Evolutionary conservation across 208 protist genomes (phyloP).

Genomic region (Crithidia sp.): DNA sequence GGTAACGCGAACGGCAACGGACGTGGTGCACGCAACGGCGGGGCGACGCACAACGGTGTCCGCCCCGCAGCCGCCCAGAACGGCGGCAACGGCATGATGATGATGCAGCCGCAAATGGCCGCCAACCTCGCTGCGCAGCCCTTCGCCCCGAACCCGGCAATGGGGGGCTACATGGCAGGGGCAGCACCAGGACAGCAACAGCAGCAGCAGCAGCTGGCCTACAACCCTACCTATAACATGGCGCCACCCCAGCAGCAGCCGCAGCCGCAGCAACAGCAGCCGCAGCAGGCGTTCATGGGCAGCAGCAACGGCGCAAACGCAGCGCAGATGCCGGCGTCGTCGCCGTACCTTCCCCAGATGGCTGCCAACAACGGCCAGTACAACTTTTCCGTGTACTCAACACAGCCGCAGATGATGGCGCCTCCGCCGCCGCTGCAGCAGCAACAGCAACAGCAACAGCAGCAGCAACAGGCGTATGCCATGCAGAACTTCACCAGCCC

Average conservation of each 20-base stretch:
- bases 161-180: slow-evolving; percentile 25
- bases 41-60: neutral
- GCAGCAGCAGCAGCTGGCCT: slow-evolving; percentile 14
- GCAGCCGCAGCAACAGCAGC: slow-evolving; percentile 6
- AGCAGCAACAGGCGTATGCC: slow-evolving; percentile 2
- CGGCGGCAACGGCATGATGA: slow-evolving; percentile 16
- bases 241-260: slow-evolving; percentile 12
- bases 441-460: slow-evolving; percentile 15
- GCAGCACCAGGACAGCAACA: neutral
- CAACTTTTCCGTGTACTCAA: slow-evolving; percentile 25
- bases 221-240: slow-evolving; percentile 11
- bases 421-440: slow-evolving; percentile 17
- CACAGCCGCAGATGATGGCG: slow-evolving; percentile 23
- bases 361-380: slow-evolving; percentile 3
- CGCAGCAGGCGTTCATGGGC: slow-evolving; percentile 17
- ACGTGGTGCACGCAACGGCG: neutral
- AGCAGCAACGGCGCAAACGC: slow-evolving; percentile 5
- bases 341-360: slow-evolving; percentile 14
- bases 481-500: slow-evolving; percentile 20
- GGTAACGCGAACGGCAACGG: neutral
- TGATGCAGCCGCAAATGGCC: slow-evolving; percentile 11
- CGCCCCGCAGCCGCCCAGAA: slow-evolving; percentile 24
- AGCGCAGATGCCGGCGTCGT: slow-evolving; percentile 12
- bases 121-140: slow-evolving; percentile 26
- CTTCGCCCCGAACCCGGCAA: slow-evolving; percentile 9